Percentiles rank a stretch among this genome's conserved stretches.
These are phyloP conservation scores for Petunia axillaris DNA, from an alignment of 257 asterid genomes.

Conservation along the genomic window DNA sequence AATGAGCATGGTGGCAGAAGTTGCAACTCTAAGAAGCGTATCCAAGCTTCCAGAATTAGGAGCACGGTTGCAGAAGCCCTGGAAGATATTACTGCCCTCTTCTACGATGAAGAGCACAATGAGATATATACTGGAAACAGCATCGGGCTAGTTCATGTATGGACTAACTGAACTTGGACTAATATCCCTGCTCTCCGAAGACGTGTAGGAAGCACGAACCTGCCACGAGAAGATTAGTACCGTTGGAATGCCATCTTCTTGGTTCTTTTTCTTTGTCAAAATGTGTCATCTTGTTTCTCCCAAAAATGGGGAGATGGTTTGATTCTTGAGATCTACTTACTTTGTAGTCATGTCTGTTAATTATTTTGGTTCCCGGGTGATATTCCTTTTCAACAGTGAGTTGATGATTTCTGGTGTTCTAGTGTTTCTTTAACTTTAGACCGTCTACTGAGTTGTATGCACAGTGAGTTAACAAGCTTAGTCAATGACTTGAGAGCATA, in stretches of 20 bases:
- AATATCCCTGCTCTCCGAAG: neutral
- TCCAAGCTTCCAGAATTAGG: constrained; percentile 53
- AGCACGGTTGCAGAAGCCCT: constrained; percentile 88
- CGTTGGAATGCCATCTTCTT: constrained; percentile 8
- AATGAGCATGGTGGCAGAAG: constrained; percentile 47
- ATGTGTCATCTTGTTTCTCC: constrained; percentile 3
- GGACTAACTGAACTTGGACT: constrained; percentile 71
- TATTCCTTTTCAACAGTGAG: neutral
- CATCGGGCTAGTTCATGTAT: constrained; percentile 86
- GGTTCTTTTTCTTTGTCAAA: neutral
- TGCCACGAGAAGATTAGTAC: neutral
- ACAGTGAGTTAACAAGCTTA: neutral
- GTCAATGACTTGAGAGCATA: neutral
- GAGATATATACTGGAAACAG: constrained; percentile 93
- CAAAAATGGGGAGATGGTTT: neutral
- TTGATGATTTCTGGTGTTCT: constrained; percentile 15
- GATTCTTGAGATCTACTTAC: constrained; percentile 22
- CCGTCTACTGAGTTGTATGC: constrained; percentile 11
- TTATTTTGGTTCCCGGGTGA: constrained; percentile 19
- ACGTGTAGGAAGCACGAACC: constrained; percentile 11
- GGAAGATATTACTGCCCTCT: constrained; percentile 93
- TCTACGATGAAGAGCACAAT: constrained; percentile 93
- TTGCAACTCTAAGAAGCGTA: constrained; percentile 63
- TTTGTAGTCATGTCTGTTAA: constrained; percentile 22
- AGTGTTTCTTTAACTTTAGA: constrained; percentile 25